These are phyloP conservation scores for Tolypocladium tundrense DNA, from an alignment of 2,329 filamentous ascomycete species.

Conservation along the genomic window DNA sequence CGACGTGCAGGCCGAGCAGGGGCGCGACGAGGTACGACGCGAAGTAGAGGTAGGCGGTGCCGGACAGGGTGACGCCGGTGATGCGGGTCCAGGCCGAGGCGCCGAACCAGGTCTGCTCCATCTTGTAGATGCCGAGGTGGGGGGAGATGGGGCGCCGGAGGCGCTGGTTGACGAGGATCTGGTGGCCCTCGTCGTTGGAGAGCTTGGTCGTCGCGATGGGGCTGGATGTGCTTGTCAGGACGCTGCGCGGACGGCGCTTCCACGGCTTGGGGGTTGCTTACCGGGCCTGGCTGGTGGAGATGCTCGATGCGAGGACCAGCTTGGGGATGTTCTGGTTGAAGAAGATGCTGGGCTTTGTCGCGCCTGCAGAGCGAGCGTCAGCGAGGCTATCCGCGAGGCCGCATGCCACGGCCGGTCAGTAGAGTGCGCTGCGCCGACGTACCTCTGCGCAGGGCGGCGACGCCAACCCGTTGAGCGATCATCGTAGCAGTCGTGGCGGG, in stretches of 20 bases:
- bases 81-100: slow-evolving; percentile 68
- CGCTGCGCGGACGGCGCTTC: background rate
- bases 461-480: slow-evolving; percentile 47
- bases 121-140: slow-evolving; percentile 77
- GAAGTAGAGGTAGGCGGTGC: slow-evolving; percentile 69
- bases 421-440: slow-evolving; percentile 11
- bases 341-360: slow-evolving; percentile 33
- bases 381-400: slow-evolving; percentile 9
- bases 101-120: slow-evolving; percentile 75
- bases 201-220: slow-evolving; percentile 47
- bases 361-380: slow-evolving; percentile 17
- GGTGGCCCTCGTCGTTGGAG: slow-evolving; percentile 39
- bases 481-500: slow-evolving; percentile 25
- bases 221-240: slow-evolving; percentile 20
- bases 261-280: slow-evolving; percentile 16
- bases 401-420: too few species aligned
- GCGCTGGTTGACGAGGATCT: slow-evolving; percentile 74
- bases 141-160: slow-evolving; percentile 72
- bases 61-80: slow-evolving; percentile 65
- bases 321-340: slow-evolving; percentile 37
- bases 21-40: slow-evolving; percentile 73
- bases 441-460: slow-evolving; percentile 51
- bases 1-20: slow-evolving; percentile 53
- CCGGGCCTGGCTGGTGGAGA: slow-evolving; percentile 36
- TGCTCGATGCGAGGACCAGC: slow-evolving; percentile 29